phyloP scores from a whole-genome alignment of 306 rosid species.

The Malus sieversii region DNA sequence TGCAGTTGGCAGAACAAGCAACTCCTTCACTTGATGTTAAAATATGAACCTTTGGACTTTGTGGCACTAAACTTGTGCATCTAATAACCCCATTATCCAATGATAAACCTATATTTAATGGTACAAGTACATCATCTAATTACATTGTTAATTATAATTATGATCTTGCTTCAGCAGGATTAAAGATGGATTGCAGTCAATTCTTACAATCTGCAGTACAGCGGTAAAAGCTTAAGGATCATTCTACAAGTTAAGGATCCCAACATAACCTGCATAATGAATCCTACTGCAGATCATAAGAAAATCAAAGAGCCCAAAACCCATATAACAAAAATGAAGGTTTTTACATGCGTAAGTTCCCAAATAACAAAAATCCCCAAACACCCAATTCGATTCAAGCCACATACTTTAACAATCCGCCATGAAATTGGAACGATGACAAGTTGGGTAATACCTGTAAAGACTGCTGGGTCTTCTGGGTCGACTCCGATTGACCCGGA shows the following conservation, averaged over 20 bases:
- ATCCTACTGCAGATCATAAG: background rate
- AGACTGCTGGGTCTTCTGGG: constrained; percentile 27
- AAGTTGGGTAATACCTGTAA: constrained; percentile 43
- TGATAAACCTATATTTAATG: background rate
- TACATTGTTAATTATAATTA: background rate
- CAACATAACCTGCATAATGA: background rate
- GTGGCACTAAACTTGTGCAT: background rate
- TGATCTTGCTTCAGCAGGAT: background rate
- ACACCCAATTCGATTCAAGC: constrained; percentile 3
- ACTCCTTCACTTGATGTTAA: background rate
- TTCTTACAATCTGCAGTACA: background rate
- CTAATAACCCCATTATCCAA: background rate
- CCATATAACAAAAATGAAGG: background rate
- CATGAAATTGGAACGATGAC: background rate
- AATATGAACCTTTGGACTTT: background rate
- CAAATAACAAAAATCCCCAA: background rate
- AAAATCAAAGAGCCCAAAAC: background rate
- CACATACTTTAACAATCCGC: background rate
- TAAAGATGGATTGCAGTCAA: background rate
- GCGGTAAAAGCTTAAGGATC: background rate
- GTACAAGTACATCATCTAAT: background rate
- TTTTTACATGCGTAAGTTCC: background rate
- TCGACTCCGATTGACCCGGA: constrained; percentile 20
- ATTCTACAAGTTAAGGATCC: background rate
- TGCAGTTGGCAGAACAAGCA: background rate